Evolutionary conservation across 805 yeast species (phyloP), one percentile per base, ranked within the genome.

Genomic region (Myxozyma vanderwaltii): DNA sequence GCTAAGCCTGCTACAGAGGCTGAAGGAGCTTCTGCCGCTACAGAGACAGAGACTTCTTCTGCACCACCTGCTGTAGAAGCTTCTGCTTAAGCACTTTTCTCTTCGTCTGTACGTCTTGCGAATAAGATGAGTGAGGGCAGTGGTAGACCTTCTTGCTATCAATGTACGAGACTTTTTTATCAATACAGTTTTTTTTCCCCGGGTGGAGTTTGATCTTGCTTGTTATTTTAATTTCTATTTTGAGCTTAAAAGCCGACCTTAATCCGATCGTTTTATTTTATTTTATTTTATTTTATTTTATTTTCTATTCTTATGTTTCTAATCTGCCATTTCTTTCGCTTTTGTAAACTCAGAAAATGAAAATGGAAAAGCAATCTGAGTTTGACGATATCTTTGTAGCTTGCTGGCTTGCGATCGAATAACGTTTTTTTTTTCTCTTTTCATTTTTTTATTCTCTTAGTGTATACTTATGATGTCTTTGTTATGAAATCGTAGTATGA

Each of bases 61-160:
- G 13, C 38, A 23, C 31, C 43, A n/a, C 43, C 51, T 17, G 49
- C 54, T 23, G 58, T 41, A 40, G 47, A 57, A 45, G 51, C 51
- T 24, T 40, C 45, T 17, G 50, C 53, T 13, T 52, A 29, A 46
- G 27, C 17, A 12, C 47, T 43, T 31, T 17, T 13, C 21, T 33
- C 5, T 38, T 19, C 15, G 1, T 41, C 7, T 29, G 31, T 38
- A 7, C 17, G 21, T 12, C 4, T 29, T 38, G 48, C 27, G 12
- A 12, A 44, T 10, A 19, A 17, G 15, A 17, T 44, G 8, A 10
- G 23, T 8, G 31, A 21, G 19, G 27, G 31, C 21, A n/a, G 43
- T 38, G 10, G 13, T 38, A 13, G 10, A 7, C 44, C 12, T 44
- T 19, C 48, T 44, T 19, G 35, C 26, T 21, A 33, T 47, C 46